Conservation (phyloP, 495 filamentous ascomycete species). For the Cairneyella variabilis region DNA sequence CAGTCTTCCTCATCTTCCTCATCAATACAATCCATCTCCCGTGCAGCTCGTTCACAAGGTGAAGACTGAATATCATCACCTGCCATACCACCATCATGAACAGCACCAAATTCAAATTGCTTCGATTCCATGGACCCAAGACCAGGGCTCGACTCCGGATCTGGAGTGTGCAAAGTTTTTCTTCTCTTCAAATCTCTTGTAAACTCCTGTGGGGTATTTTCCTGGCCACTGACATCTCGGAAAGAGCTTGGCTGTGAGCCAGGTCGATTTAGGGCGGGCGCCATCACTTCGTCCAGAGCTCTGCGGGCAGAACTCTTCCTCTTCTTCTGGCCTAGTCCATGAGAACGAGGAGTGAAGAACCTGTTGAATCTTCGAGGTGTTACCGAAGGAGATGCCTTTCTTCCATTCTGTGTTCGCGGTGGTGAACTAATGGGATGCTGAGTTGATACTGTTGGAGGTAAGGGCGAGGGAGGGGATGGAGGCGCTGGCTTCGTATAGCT, state of each 20-base stretch:
- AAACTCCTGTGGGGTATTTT: slow-evolving; percentile 16
- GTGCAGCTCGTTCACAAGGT: slow-evolving; percentile 42
- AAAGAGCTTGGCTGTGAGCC: slow-evolving; percentile 43
- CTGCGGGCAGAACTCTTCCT: slow-evolving; percentile 48
- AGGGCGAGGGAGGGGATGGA: too few relatives aligned
- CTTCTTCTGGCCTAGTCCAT: slow-evolving; percentile 25
- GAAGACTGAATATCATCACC: slow-evolving; percentile 50
- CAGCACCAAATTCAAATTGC: slow-evolving; percentile 32
- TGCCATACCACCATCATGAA: slow-evolving; percentile 42
- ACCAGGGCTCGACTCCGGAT: slow-evolving; percentile 30
- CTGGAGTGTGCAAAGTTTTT: slow-evolving; percentile 20
- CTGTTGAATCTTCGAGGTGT: slow-evolving; percentile 71
- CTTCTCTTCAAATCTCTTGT: slow-evolving; percentile 24
- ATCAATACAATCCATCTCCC: slow-evolving; percentile 4
- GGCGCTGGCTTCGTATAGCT: too few relatives aligned
- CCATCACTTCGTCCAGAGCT: slow-evolving; percentile 67
- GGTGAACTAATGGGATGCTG: neutral
- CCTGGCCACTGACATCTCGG: slow-evolving; percentile 1
- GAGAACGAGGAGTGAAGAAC: slow-evolving; percentile 72
- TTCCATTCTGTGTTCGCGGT: slow-evolving; percentile 24
- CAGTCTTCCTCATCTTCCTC: neutral
- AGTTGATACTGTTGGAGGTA: neutral
- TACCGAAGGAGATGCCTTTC: slow-evolving; percentile 49
- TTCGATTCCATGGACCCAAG: slow-evolving; percentile 28
- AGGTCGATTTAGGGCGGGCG: slow-evolving; percentile 56